Base-by-base conservation (phyloP, 2,329 filamentous ascomycete species). In the Diaporthe velutina region DNA sequence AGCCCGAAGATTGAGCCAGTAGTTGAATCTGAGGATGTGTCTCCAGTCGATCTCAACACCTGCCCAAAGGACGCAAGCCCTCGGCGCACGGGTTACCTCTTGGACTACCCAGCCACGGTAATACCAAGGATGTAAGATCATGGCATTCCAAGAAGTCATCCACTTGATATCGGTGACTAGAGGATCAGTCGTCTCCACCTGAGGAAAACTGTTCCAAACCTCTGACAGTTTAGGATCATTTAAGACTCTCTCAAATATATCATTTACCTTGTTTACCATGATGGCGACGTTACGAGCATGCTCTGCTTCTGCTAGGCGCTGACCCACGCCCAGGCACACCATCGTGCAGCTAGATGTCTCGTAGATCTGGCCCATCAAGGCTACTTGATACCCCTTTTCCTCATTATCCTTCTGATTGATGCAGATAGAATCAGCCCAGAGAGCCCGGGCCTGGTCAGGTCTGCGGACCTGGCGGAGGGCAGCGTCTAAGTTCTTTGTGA, bases 401-500 rank as follows among this genome's bases (percentile, higher is more conserved):
- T 33, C 9, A 35, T 57, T 33, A 17, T 57, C 54, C 54, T 22
- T 33, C 30, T 57, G 54, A 22, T 57, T 57, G 15, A 28, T 71
- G 17, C 38, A 55, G 73, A 57, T 71, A 33, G 28, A 70, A 42
- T 61, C 74, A 64, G 54, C 54, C 54, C 54, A 57, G 3, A 57
- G 17, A 5, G 28, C 28, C 15, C 54, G 15, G 7, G 28, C 15
- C 30, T 33, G 28, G 28, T 57, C 30, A 8, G 7, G 28, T 17
- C 8, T 33, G 28, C 28, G 54, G 28, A 25, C 28, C 54, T 57
- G 54, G 7, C 54, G 28, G 28, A 33, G 54, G 28, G 54, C 17
- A 54, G 28, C 17, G 28, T 57, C 54, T 10, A 57, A 22, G 7
- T 30, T 57, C 17, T 30, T 57, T 2, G 28, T 57, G 28, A 57